Evolutionary conservation across 768 basidiomycete species (phyloP).

Genomic region (Saitozyma sp.): DNA sequence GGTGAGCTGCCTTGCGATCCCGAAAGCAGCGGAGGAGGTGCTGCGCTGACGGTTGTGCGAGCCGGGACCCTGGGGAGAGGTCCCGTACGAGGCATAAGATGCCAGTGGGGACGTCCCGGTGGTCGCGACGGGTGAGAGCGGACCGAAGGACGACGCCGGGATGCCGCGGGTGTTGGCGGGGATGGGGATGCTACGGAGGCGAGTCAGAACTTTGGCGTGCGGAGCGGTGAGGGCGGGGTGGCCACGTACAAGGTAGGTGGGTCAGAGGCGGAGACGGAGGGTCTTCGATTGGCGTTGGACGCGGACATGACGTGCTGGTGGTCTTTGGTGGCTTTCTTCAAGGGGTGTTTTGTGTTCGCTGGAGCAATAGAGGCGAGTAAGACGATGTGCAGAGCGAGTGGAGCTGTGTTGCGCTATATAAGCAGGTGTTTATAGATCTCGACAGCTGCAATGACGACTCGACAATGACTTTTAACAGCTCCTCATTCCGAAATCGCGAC

Average conservation of each 20-base stretch:
- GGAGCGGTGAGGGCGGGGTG: neutral
- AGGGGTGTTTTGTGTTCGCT: neutral
- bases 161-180: constrained; percentile 49
- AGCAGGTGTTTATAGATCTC: too few relatives aligned
- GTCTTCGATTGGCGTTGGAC: constrained; percentile 33
- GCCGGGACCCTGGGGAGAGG: constrained; percentile 16
- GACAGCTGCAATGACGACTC: too few relatives aligned
- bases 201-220: neutral
- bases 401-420: too few relatives aligned
- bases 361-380: neutral
- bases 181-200: constrained; percentile 50
- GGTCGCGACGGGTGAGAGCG: constrained; percentile 25
- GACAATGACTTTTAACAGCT: too few relatives aligned
- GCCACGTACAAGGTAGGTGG: constrained; percentile 46
- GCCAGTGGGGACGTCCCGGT: constrained; percentile 31
- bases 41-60: constrained; percentile 6
- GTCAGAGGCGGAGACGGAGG: constrained; percentile 51
- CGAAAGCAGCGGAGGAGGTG: constrained; percentile 5
- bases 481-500: too few relatives aligned
- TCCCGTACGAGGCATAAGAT: constrained; percentile 32
- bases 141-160: constrained; percentile 41
- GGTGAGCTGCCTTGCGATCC: constrained; percentile 36
- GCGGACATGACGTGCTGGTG: constrained; percentile 17
- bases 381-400: neutral
- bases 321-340: neutral